Percentiles rank a stretch among this genome's conserved stretches.
Evolutionary conservation across 345 rosid genomes (phyloP).

Genomic region (Erysimum cheiranthoides): DNA sequence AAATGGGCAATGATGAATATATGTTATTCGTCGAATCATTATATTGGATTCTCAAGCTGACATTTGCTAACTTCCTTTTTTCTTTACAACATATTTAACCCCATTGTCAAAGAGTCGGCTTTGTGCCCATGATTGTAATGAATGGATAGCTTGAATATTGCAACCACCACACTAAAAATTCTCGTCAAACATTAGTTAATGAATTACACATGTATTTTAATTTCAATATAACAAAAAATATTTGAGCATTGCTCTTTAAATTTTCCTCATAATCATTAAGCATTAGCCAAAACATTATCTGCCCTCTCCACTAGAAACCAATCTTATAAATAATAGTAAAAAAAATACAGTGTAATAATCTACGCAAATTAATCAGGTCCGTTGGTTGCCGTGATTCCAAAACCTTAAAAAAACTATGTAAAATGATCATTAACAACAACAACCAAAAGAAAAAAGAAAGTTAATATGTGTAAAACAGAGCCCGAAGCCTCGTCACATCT

Average conservation of each 20-base stretch:
- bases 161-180: conserved; percentile 36
- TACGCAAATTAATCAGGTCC: conserved; percentile 9
- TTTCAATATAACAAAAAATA: not conserved
- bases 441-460: not conserved
- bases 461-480: not conserved
- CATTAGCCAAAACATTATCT: conserved; percentile 7
- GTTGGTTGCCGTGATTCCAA: conserved; percentile 19
- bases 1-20: not conserved
- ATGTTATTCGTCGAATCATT: conserved; percentile 16
- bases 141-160: conserved; percentile 29
- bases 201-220: not conserved
- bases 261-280: not conserved
- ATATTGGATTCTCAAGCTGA: conserved; percentile 10
- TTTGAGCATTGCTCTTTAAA: too few species aligned
- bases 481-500: conserved; percentile 37
- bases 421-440: conserved; percentile 10
- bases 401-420: conserved; percentile 28
- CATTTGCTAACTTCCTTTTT: not conserved
- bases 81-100: conserved; percentile 1
- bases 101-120: conserved; percentile 17
- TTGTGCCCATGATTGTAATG: conserved; percentile 34
- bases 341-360: not conserved
- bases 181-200: not conserved
- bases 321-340: not conserved
- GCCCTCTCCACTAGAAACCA: conserved; percentile 6